A percentile compares a stretch with the other conserved stretches of the same genome.
These are phyloP conservation scores for Ailanthus altissimus DNA, from an alignment of 345 rosid genomes.

Conservation along the genomic window DNA sequence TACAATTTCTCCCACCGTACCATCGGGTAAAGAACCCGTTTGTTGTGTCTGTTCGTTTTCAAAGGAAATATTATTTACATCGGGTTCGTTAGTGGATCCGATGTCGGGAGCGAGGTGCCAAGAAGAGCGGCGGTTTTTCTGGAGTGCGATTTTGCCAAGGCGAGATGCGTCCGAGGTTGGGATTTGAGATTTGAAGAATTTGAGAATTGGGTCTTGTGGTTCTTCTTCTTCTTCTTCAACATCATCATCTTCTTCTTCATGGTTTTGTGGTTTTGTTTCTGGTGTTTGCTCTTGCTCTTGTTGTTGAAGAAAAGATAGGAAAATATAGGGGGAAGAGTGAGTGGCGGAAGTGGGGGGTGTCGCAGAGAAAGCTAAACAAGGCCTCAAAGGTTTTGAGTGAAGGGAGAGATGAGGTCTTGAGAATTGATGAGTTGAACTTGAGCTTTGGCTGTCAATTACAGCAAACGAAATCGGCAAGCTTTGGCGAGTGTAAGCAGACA, in stretches of 20 bases:
- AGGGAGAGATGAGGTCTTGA: conserved; percentile 19
- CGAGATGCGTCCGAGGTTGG: conserved; percentile 49
- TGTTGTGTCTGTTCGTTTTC: conserved; percentile 22
- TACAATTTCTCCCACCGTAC: conserved; percentile 50
- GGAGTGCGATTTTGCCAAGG: conserved; percentile 53
- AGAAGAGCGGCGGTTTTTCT: conserved; percentile 63
- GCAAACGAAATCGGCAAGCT: conserved; percentile 6
- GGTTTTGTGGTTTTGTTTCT: background rate
- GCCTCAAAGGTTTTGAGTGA: conserved; percentile 23
- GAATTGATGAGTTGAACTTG: background rate
- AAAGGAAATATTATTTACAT: conserved; percentile 14
- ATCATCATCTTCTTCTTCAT: conserved; percentile 5
- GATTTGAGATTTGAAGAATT: conserved; percentile 64
- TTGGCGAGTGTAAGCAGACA: conserved; percentile 20
- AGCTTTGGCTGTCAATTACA: conserved; percentile 7
- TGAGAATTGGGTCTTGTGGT: conserved; percentile 53
- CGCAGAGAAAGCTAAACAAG: conserved; percentile 34
- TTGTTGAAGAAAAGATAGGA: conserved; percentile 52
- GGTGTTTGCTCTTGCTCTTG: background rate
- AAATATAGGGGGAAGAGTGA: conserved; percentile 50
- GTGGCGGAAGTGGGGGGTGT: conserved; percentile 32
- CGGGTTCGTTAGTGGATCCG: conserved; percentile 24
- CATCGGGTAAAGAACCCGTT: conserved; percentile 22
- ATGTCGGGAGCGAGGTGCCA: conserved; percentile 64
- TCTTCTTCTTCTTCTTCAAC: conserved; percentile 36